Evolutionary conservation across 805 yeast genomes (phyloP).

Genomic region (Ogataea pignaliae): DNA sequence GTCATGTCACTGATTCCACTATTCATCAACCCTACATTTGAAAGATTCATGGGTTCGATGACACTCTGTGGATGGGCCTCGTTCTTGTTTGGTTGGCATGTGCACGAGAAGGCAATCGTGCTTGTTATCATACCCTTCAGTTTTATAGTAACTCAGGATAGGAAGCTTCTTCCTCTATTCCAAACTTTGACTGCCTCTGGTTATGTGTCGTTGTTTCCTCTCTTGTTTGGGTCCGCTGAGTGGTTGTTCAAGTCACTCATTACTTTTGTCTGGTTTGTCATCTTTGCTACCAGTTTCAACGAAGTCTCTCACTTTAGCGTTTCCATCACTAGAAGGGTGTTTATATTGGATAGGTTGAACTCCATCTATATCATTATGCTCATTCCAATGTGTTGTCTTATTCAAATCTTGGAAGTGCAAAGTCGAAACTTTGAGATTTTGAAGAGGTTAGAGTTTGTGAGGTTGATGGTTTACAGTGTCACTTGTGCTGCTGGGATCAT

Average conservation of each 20-base stretch:
- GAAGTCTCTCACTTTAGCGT: constrained; percentile 52
- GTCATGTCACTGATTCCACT: constrained; percentile 69
- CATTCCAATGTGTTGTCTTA: constrained; percentile 52
- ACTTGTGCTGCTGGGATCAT: constrained; percentile 85
- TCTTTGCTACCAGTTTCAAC: constrained; percentile 67
- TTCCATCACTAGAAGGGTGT: constrained; percentile 41
- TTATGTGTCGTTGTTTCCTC: constrained; percentile 82
- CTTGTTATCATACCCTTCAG: constrained; percentile 84
- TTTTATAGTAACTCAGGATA: constrained; percentile 66
- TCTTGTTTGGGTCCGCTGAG: constrained; percentile 75
- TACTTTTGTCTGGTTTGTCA: constrained; percentile 81
- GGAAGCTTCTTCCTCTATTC: constrained; percentile 67
- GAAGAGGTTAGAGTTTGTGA: constrained; percentile 63
- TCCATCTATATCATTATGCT: constrained; percentile 64
- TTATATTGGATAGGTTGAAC: constrained; percentile 68
- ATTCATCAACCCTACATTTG: constrained; percentile 65
- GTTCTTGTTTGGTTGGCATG: constrained; percentile 97
- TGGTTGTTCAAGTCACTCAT: constrained; percentile 71
- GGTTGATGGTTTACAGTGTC: constrained; percentile 77
- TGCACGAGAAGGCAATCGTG: constrained; percentile 96
- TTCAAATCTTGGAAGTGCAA: constrained; percentile 48
- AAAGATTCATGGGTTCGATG: constrained; percentile 76
- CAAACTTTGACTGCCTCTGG: constrained; percentile 74
- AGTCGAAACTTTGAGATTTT: constrained; percentile 49
- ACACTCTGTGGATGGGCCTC: constrained; percentile 90